Conservation (phyloP, 139 green algal species). For the Chlorella sp. region DNA sequence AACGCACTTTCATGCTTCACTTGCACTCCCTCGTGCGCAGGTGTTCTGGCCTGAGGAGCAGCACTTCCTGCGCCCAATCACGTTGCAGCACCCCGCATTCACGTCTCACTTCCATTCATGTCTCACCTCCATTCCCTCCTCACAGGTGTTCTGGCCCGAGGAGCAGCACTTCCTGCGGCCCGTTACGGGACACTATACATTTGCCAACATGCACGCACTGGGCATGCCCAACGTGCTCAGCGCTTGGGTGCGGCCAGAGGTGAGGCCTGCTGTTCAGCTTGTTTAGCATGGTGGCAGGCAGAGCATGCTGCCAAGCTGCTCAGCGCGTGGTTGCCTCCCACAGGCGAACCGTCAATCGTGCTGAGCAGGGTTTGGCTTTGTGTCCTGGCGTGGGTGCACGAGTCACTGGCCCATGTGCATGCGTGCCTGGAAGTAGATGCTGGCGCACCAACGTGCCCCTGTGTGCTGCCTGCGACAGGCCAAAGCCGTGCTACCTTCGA, state of each 20-base stretch:
- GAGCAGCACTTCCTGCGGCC: constrained; percentile 44
- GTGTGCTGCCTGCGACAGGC: too few relatives aligned
- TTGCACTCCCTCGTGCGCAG: background rate
- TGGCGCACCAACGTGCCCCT: too few relatives aligned
- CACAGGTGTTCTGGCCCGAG: constrained; percentile 37
- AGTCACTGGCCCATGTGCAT: too few relatives aligned
- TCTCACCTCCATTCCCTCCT: background rate
- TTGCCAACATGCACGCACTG: constrained; percentile 42
- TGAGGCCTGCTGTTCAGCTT: background rate
- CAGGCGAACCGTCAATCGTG: too few relatives aligned
- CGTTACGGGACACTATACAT: constrained; percentile 33
- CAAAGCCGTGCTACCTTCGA: too few relatives aligned
- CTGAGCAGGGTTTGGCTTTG: too few relatives aligned
- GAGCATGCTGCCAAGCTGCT: too few relatives aligned
- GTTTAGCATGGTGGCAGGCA: too few relatives aligned
- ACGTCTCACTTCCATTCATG: background rate
- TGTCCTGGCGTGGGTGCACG: too few relatives aligned
- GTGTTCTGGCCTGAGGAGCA: too few relatives aligned
- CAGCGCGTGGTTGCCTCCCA: too few relatives aligned
- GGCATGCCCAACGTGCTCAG: constrained; percentile 40
- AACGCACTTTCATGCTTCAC: background rate
- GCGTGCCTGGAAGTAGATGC: too few relatives aligned
- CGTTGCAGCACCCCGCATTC: background rate
- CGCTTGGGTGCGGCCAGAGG: constrained; percentile 40
- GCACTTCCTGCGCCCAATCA: background rate